Percentiles rank a stretch among this genome's conserved stretches.
phyloP scores from a whole-genome alignment of 2,329 filamentous ascomycete genomes.

The Ascochyta viciae-villosae region DNA sequence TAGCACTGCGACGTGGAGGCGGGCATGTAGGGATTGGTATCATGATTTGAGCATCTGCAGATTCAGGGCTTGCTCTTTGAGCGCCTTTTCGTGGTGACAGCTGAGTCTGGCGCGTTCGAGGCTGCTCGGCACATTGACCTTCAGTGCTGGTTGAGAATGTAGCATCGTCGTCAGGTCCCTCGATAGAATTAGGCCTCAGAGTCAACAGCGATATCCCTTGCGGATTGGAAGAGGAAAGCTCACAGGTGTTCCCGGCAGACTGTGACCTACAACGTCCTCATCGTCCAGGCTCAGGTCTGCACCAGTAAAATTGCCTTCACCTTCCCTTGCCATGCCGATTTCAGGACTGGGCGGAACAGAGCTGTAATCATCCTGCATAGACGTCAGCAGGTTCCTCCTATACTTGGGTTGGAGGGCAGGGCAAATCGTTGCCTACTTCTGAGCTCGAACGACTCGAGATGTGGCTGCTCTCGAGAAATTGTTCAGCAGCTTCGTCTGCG shows the following conservation, averaged over 20 bases:
- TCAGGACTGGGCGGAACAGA: constrained; percentile 2
- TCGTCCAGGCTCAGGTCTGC: not conserved
- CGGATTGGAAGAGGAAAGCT: not conserved
- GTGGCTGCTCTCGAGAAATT: not conserved
- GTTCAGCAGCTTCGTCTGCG: not conserved
- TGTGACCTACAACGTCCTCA: not conserved
- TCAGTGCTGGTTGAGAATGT: not conserved
- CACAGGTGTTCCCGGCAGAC: not conserved
- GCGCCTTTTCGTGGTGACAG: not conserved
- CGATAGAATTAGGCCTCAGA: not conserved
- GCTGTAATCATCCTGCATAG: not conserved
- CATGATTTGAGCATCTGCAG: not conserved
- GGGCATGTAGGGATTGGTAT: not conserved
- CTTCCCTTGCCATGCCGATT: constrained; percentile 3
- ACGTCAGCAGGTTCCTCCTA: not conserved
- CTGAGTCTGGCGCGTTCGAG: not conserved
- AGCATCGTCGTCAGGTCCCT: not conserved
- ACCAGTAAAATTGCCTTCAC: not conserved
- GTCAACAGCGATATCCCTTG: not conserved
- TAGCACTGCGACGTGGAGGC: constrained; percentile 3
- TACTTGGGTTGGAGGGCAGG: too few species aligned
- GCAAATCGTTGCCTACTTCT: not conserved
- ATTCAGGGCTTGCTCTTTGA: not conserved
- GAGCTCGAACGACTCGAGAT: not conserved
- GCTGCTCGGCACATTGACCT: not conserved